Conservation (phyloP, 2,329 filamentous ascomycete genomes). For the Aspergillaceae sp. region DNA sequence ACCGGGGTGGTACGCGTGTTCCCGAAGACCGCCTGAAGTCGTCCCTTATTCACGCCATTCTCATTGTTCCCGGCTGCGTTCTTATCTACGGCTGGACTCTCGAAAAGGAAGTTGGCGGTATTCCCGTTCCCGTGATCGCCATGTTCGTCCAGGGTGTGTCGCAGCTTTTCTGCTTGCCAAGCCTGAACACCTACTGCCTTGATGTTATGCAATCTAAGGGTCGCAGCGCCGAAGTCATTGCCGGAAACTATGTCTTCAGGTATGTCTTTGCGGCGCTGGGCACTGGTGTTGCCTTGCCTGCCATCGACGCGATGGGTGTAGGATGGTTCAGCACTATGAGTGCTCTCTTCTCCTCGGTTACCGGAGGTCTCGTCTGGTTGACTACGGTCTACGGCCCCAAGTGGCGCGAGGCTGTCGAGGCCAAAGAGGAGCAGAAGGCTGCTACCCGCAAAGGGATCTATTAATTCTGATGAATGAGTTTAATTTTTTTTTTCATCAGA, state of each 20-base stretch:
- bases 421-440: slow-evolving; percentile 33
- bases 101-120: slow-evolving; percentile 46
- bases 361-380: slow-evolving; percentile 40
- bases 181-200: slow-evolving; percentile 70
- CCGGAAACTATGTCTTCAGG: slow-evolving; percentile 69
- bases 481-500: background rate
- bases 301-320: slow-evolving; percentile 64
- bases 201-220: slow-evolving; percentile 63
- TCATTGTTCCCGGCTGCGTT: slow-evolving; percentile 54
- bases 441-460: slow-evolving; percentile 9
- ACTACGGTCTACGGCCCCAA: slow-evolving; percentile 43
- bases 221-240: slow-evolving; percentile 62
- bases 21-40: slow-evolving; percentile 61
- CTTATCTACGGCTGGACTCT: slow-evolving; percentile 61
- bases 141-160: slow-evolving; percentile 68
- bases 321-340: slow-evolving; percentile 73
- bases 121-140: slow-evolving; percentile 56
- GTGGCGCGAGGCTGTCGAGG: slow-evolving; percentile 50
- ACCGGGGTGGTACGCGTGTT: slow-evolving; percentile 49
- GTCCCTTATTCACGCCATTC: slow-evolving; percentile 48
- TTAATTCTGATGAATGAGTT: background rate
- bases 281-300: slow-evolving; percentile 64
- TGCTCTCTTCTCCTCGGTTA: slow-evolving; percentile 46
- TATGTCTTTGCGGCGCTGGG: slow-evolving; percentile 67
- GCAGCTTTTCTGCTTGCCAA: slow-evolving; percentile 67